Evolutionary conservation across 2,329 filamentous ascomycete genomes (phyloP), one percentile per base, ranked within the genome.

Genomic region (Pseudopyricularia cyperi): DNA sequence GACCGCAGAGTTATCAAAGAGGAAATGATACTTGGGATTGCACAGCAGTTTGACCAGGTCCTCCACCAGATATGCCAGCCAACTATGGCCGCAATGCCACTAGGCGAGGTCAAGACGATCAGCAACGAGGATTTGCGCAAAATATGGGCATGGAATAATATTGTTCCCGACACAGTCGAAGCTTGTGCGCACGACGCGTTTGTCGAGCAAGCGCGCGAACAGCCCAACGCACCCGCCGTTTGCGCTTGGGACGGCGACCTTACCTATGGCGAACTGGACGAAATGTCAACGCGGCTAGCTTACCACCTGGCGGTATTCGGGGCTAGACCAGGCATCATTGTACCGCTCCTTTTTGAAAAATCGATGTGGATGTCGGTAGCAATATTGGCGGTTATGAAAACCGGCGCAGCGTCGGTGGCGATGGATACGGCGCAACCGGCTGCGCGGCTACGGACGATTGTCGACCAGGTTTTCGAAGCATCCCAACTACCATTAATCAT

Each of bases 281-380:
- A 46, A 8, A 3, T 50, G 68, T 88, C 0, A 62, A 72, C 3
- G n/a, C 11, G 15, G 42, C 42, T 46, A 14, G 42, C 42, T 12
- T 14, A 15, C 22, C 3, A 14, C 22, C 12, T 46, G 42, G 46
- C 15, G 11, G 46, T 4, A 14, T 44, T 56, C 4, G 57, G 57
- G 24, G 53, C 60, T 32, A 53, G 54, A 7, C 51, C 52, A 17
- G 58, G 55, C 15, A 50, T n/a, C 7, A 48, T 58, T 12, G 50
- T 58, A 14, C 57, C 59, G 2, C 52, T 61, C 2, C 54, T 49
- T 26, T 57, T 62, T 24, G 55, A 58, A 33, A 63, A 61, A 55
- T 61, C 58, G 8, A 28, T 26, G 12, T 56, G 52, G 54, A 54
- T 54, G n/a, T 48, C 57, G 1, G 52, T 61, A 0, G 54, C 55